Evolutionary conservation across 805 yeast genomes (phyloP).

Genomic region (Candida parachauliodes): DNA sequence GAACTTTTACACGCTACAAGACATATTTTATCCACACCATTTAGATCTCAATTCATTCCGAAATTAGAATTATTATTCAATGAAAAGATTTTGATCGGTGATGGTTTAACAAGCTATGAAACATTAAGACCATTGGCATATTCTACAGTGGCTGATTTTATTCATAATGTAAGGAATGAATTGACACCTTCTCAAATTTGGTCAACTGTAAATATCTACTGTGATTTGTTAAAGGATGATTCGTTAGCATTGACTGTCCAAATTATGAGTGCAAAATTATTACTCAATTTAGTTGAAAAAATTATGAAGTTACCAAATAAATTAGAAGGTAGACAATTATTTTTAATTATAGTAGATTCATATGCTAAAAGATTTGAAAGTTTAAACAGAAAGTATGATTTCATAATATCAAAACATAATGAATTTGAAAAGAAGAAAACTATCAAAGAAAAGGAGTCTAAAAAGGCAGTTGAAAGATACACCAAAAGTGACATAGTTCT

Average conservation of each 20-base stretch:
- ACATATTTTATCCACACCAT: slow-evolving; percentile 90
- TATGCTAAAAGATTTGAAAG: slow-evolving; percentile 78
- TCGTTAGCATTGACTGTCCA: slow-evolving; percentile 86
- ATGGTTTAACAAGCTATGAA: slow-evolving; percentile 87
- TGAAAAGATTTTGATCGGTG: slow-evolving; percentile 84
- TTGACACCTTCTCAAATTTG: slow-evolving; percentile 79
- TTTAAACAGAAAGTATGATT: slow-evolving; percentile 67
- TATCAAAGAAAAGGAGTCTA: slow-evolving; percentile 39
- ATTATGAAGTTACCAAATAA: slow-evolving; percentile 79
- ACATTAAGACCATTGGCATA: slow-evolving; percentile 90
- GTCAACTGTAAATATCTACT: slow-evolving; percentile 80
- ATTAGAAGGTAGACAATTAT: slow-evolving; percentile 76
- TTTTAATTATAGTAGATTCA: slow-evolving; percentile 82
- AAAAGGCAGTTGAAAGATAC: slow-evolving; percentile 38
- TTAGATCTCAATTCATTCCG: slow-evolving; percentile 75
- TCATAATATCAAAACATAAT: slow-evolving; percentile 59
- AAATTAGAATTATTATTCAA: slow-evolving; percentile 82
- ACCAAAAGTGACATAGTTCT: slow-evolving; percentile 19
- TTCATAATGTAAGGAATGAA: slow-evolving; percentile 86
- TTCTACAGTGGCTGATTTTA: slow-evolving; percentile 91
- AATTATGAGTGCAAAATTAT: slow-evolving; percentile 90
- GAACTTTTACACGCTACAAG: slow-evolving; percentile 92
- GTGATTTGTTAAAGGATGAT: slow-evolving; percentile 75
- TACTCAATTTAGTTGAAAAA: slow-evolving; percentile 84
- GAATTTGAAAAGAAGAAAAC: slow-evolving; percentile 44